Evolutionary conservation across 169 alveolate genomes (phyloP), one percentile per base, ranked within the genome.

Genomic region (Blepharisma undulans): DNA sequence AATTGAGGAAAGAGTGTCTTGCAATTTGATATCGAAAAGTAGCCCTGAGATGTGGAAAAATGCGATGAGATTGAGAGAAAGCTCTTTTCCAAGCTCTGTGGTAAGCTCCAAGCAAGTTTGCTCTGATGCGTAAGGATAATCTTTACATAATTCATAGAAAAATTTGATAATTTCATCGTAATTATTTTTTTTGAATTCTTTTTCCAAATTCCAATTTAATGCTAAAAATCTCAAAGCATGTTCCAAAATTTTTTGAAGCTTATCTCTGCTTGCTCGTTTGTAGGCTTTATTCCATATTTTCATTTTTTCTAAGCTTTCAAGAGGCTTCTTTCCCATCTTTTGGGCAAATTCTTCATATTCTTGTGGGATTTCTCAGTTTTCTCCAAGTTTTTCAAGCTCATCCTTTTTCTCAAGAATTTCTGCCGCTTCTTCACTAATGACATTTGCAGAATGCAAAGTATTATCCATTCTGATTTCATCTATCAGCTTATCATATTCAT

Each of bases 321-420:
- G 29, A 21, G 77, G 78, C 7, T 34, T 48, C 27, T 82, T 59
- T 48, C 89, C 48, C 25, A 82, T 22, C 29, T 36, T 82, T 30
- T 19, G 34, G 36, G 36, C 76, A n/a, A 82, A 82, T n/a, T 82
- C 89, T 36, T 82, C 29, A 30, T 22, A 82, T 32, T 60, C 76
- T 30, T 82, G 76, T 34, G 89, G 89, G 22, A 82, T 72, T 36
- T 32, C 89, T 78, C 89, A 82, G 36, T 82, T 82, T 59, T 82
- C 89, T 30, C 89, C 89, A 82, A 29, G 33, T 18, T 74, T 74
- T 29, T 74, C 80, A 74, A 74, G 80, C 33, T 74, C 80, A 2
- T 74, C 80, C 18, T 74, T 74, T 29, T 25, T 22, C 18, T 74
- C 33, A 74, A 48, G 66, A 48, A n/a, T 30, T 82, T 34, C 89